Evolutionary conservation across 352 stramenopile species (phyloP).

Genomic region (Phytophthora citricola): DNA sequence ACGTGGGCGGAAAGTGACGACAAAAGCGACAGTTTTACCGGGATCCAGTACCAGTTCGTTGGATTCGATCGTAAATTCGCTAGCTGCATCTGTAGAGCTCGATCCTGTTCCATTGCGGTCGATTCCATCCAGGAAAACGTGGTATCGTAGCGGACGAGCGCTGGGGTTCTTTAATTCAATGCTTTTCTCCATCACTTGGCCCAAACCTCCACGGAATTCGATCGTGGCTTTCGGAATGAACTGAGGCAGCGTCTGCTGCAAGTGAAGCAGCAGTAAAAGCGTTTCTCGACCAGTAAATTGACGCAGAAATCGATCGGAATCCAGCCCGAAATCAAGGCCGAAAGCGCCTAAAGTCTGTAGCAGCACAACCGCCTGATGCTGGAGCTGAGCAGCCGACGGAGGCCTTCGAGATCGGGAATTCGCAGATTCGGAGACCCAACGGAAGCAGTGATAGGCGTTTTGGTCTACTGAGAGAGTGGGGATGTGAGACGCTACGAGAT

Average conservation of each 20-base stretch:
- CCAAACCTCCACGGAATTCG: slow-evolving; percentile 91
- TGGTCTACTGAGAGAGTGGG: slow-evolving; percentile 74
- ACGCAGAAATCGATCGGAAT: slow-evolving; percentile 54
- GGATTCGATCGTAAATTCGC: slow-evolving; percentile 80
- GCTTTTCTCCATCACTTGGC: slow-evolving; percentile 88
- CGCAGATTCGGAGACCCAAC: slow-evolving; percentile 27
- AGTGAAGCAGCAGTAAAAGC: slow-evolving; percentile 88
- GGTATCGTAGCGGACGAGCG: slow-evolving; percentile 82
- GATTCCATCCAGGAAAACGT: slow-evolving; percentile 84
- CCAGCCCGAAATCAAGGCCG: slow-evolving; percentile 84
- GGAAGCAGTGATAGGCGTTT: slow-evolving; percentile 79
- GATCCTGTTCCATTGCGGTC: slow-evolving; percentile 7
- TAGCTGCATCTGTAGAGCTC: slow-evolving; percentile 11
- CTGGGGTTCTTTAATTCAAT: slow-evolving; percentile 95
- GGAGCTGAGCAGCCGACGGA: slow-evolving; percentile 40
- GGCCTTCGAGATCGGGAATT: slow-evolving; percentile 34
- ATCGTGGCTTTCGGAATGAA: slow-evolving; percentile 95
- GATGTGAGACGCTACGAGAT: slow-evolving; percentile 89
- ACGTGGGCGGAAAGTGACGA: slow-evolving; percentile 81
- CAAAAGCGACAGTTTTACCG: slow-evolving; percentile 72
- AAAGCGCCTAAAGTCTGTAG: slow-evolving; percentile 70
- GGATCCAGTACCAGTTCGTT: slow-evolving; percentile 81
- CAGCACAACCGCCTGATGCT: slow-evolving; percentile 66
- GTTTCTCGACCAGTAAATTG: slow-evolving; percentile 73
- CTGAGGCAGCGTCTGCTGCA: slow-evolving; percentile 92